Evolutionary conservation across 148 eudicot genomes (phyloP), one percentile per base, ranked within the genome.

Genomic region (Chenopodium quinoa): DNA sequence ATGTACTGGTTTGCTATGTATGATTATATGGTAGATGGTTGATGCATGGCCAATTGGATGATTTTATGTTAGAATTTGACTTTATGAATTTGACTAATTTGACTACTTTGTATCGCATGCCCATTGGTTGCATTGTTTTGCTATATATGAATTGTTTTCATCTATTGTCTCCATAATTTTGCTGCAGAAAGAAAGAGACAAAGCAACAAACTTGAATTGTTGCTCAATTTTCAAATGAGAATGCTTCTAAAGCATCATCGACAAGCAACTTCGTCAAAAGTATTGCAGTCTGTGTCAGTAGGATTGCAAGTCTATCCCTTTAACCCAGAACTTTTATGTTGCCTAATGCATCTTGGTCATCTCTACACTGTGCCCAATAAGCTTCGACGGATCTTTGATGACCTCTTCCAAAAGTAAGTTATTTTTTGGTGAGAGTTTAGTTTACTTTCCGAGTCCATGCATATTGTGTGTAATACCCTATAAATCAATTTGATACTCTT

Each of bases 271-370:
- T 73, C 90, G 66, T 85, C 94, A 46, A 88, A 86, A 70, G 77
- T 92, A 23, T 81, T 93, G 92, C 91, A 86, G 48, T 82, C 88
- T 74, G 78, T 96, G 81, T 75, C 86, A 46, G 89, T 86, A 83
- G 99, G 99, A 64, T 80, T 96, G 91, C 91, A 90, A 80, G 83
- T 90, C 22, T 93, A 93, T 85, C 97, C 99, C 74, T 87, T 70
- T 77, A 92, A 87, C 80, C 91, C 92, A 0, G 85, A 88, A 77
- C 90, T 96, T 65, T 90, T 89, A 72, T 64, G 58, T 75, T 87
- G 92, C 80, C 85, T 95, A 73, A 83, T 95, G 75, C 90, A 90
- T 87, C 85, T 90, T 68, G 78, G 93, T 82, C 86, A 86, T 83
- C 86, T 88, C 32, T 86, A 93, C 86, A 83, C 88, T 71, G 83